Conservation (phyloP, 202 grass and related monocot genomes). For the Musa balbisiana region DNA sequence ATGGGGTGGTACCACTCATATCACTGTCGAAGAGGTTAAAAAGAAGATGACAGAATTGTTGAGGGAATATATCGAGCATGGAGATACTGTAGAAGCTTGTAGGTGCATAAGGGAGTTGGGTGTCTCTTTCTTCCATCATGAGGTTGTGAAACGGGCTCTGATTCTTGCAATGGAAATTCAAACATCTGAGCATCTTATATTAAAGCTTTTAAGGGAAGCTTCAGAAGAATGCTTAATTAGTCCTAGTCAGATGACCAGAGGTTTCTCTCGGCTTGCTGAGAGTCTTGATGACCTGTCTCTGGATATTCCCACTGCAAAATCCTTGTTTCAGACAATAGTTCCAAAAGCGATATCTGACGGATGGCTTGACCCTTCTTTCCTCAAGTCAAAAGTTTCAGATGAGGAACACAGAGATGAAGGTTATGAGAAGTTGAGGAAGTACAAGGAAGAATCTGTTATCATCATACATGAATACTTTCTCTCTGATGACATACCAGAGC, state of each 20-base stretch:
- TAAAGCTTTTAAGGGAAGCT: constrained; percentile 86
- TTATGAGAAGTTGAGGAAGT: constrained; percentile 60
- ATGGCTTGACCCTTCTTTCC: constrained; percentile 69
- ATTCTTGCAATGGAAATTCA: constrained; percentile 87
- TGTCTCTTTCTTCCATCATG: constrained; percentile 92
- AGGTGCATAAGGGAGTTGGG: constrained; percentile 93
- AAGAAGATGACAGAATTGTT: constrained; percentile 74
- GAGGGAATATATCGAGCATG: constrained; percentile 80
- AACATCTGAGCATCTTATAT: constrained; percentile 49
- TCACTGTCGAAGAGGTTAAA: constrained; percentile 89
- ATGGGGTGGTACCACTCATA: constrained; percentile 72
- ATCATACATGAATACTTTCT: constrained; percentile 95
- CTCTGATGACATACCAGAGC: constrained; percentile 86
- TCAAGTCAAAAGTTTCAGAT: constrained; percentile 35
- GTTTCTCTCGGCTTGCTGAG: constrained; percentile 62
- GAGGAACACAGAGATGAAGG: constrained; percentile 43
- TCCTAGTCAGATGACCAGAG: constrained; percentile 91
- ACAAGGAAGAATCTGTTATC: constrained; percentile 74
- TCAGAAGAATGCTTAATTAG: constrained; percentile 81
- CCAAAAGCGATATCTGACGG: constrained; percentile 63
- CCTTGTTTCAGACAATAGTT: constrained; percentile 51
- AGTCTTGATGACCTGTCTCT: constrained; percentile 92
- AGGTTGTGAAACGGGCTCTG: constrained; percentile 86
- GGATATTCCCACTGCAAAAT: constrained; percentile 82
- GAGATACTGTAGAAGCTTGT: constrained; percentile 74